Base-by-base conservation (phyloP, 345 rosid species). In the Dovyalis caffra region DNA sequence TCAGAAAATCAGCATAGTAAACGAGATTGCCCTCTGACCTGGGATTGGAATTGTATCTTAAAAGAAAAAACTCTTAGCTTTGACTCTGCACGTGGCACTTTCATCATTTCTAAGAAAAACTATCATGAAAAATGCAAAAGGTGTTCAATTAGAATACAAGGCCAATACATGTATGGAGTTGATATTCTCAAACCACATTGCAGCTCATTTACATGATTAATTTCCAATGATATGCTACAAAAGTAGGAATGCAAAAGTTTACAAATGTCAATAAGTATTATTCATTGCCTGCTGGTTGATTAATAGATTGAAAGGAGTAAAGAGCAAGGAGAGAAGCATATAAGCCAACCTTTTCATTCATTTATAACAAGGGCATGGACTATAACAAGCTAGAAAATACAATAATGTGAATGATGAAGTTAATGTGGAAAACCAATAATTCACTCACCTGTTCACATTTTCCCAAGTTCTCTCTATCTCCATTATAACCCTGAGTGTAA, bases 61-160 rank as follows among this genome's bases (percentile, higher is more conserved):
- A 81, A 92, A 12, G 91, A 89, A 84, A 89, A 89, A 75, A 92
- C 95, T 77, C 95, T 87, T 69, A 92, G 83, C 87, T 92, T 92
- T 64, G 90, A 87, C 85, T 92, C 93, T 15, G 88, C 88, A 47
- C 97, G 89, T 60, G 93, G 97, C 77, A 87, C 93, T 83, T 92
- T 90, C 85, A 90, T 88, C 85, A 90, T 71, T 82, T 92, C 93
- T 62, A 90, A 65, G 89, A 92, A 92, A 81, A 87, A 90, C 97
- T 92, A 83, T 58, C 78, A 83, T 72, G 70, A 77, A 83, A 32
- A 76, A 77, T 11, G 64, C 64, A 71, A 37, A 66, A 71, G 57
- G 51, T 65, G 66, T 51, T 74, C 61, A 79, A 74, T 70, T 12
- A 56, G 29, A 78, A 75, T 16, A 65, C 26, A 25, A 66, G 69